Evolutionary conservation across 768 basidiomycete species (phyloP).

Genomic region (Cytidiella melzeri): DNA sequence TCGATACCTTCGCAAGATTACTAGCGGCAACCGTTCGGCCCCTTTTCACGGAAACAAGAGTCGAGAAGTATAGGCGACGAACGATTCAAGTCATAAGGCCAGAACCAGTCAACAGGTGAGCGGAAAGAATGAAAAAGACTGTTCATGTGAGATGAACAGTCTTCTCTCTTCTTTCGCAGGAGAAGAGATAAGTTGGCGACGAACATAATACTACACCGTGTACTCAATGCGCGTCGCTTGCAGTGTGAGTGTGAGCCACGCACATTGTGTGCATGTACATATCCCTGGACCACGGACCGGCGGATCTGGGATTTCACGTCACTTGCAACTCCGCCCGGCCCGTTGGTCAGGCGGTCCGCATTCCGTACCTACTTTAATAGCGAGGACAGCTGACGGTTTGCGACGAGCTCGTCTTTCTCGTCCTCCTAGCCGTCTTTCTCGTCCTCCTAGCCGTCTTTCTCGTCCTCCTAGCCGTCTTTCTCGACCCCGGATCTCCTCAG

Average conservation of each 20-base stretch:
- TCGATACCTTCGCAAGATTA: too few relatives aligned
- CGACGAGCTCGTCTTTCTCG: too few relatives aligned
- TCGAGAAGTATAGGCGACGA: background rate
- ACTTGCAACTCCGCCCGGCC: background rate
- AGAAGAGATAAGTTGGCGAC: background rate
- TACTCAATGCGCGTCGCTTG: background rate
- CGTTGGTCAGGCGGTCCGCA: too few relatives aligned
- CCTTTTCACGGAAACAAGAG: background rate
- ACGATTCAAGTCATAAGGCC: too few relatives aligned
- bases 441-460: background rate
- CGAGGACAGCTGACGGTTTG: background rate
- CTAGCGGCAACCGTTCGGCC: constrained; percentile 9
- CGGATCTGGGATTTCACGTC: background rate
- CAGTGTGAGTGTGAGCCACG: too few relatives aligned
- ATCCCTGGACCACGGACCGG: too few relatives aligned
- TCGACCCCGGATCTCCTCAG: background rate
- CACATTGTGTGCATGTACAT: too few relatives aligned
- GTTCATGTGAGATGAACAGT: too few relatives aligned
- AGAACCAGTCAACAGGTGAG: too few relatives aligned
- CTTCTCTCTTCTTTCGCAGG: background rate
- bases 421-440: too few relatives aligned
- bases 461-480: background rate
- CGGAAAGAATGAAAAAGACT: too few relatives aligned
- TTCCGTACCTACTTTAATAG: background rate
- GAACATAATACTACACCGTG: background rate